These are phyloP conservation scores for Diospyros kaki DNA, from an alignment of 148 eudicot species.

Conservation along the genomic window DNA sequence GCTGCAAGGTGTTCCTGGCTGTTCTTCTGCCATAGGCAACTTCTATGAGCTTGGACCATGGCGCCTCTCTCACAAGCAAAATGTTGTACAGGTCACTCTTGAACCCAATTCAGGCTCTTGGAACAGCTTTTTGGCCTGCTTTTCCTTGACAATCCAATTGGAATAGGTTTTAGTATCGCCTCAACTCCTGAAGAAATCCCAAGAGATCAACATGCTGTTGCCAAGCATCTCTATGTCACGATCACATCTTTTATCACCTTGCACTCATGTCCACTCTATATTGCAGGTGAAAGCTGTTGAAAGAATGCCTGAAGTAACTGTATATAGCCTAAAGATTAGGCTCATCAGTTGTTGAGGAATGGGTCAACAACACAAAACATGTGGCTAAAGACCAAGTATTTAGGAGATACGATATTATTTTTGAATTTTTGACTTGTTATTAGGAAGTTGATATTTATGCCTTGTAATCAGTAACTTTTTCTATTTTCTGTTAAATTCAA, in stretches of 20 bases:
- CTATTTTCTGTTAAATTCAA: too few species aligned
- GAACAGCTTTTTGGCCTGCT: conserved; percentile 62
- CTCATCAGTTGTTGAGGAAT: too few species aligned
- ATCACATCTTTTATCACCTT: conserved; percentile 38
- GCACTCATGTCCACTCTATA: conserved; percentile 54
- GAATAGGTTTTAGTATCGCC: conserved; percentile 81
- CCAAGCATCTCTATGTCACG: conserved; percentile 60
- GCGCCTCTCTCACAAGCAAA: conserved; percentile 32
- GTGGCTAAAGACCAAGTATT: too few species aligned
- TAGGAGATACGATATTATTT: too few species aligned
- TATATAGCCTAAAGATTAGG: too few species aligned
- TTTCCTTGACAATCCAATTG: conserved; percentile 82
- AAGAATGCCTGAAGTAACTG: too few species aligned
- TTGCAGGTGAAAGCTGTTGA: conserved; percentile 25
- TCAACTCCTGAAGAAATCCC: conserved; percentile 57
- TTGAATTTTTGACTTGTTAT: too few species aligned
- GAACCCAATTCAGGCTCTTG: conserved; percentile 50
- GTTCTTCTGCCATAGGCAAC: conserved; percentile 82
- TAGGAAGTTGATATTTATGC: too few species aligned
- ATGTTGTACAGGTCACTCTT: conserved; percentile 23
- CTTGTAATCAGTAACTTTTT: too few species aligned
- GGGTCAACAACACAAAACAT: too few species aligned
- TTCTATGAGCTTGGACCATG: conserved; percentile 80
- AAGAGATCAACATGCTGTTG: conserved; percentile 50
- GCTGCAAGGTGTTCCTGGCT: conserved; percentile 96